These are phyloP conservation scores for Saccharomyces paradoxus DNA, from an alignment of 805 yeast species.

Conservation along the genomic window DNA sequence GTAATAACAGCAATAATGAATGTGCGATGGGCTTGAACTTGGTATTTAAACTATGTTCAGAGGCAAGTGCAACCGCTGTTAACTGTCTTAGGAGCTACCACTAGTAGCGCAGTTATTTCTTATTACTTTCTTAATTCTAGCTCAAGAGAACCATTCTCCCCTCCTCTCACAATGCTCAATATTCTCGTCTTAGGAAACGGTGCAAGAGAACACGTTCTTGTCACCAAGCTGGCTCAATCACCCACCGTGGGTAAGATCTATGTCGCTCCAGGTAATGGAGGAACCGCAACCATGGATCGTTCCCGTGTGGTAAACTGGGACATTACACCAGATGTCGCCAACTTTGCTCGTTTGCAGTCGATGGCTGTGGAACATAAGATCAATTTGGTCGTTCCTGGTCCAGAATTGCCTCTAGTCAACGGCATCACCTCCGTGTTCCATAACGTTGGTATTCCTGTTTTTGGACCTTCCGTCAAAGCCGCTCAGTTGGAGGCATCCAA, in stretches of 20 bases:
- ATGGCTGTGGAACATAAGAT: conserved; percentile 66
- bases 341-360: conserved; percentile 60
- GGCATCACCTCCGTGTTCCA: conserved; percentile 72
- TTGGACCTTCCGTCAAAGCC: conserved; percentile 90
- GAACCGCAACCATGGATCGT: conserved; percentile 47
- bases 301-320: conserved; percentile 61
- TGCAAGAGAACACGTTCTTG: conserved; percentile 97
- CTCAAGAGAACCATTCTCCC: background rate
- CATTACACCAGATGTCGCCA: conserved; percentile 54
- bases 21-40: background rate
- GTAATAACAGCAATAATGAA: background rate
- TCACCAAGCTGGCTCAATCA: conserved; percentile 84
- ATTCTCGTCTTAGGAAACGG: conserved; percentile 91
- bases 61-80: background rate
- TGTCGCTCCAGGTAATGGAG: conserved; percentile 98
- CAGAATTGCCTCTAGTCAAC: conserved; percentile 97
- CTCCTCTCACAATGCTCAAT: conserved; percentile 34
- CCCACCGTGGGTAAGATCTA: conserved; percentile 59
- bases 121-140: background rate
- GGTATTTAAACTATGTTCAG: background rate
- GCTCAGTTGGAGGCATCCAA: conserved; percentile 96
- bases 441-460: conserved; percentile 85
- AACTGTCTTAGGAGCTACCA: background rate
- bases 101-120: background rate
- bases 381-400: conserved; percentile 86